Evolutionary conservation across 192 early-diverging fungal genomes (phyloP).

Genomic region (Coemansia sp.): DNA sequence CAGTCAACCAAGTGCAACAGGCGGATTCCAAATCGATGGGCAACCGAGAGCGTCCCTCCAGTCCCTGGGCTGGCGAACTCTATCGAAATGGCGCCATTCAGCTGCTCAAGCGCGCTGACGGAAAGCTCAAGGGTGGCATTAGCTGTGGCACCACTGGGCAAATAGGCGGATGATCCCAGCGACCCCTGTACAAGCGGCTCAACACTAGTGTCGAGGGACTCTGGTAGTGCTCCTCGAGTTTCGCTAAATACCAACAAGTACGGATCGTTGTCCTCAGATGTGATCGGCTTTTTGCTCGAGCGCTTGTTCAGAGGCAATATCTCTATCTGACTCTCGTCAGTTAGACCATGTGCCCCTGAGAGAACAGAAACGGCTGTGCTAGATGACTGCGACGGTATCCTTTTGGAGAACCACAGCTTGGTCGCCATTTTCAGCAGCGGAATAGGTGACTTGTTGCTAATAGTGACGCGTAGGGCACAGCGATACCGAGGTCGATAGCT

Average conservation of each 20-base stretch:
- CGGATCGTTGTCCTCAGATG: background rate
- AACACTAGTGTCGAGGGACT: background rate
- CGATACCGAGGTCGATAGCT: background rate
- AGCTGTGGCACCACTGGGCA: constrained; percentile 17
- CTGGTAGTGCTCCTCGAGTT: background rate
- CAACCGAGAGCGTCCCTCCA: constrained; percentile 25
- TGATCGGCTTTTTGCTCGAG: background rate
- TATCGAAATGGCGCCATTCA: constrained; percentile 36
- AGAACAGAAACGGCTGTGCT: background rate
- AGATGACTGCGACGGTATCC: background rate
- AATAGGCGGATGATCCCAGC: background rate
- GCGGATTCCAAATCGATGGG: constrained; percentile 42
- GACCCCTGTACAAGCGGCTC: constrained; percentile 12
- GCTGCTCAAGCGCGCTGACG: constrained; percentile 11
- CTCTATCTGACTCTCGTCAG: background rate
- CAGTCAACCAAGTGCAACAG: constrained; percentile 31
- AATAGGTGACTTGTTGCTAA: constrained; percentile 40
- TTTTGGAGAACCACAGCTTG: constrained; percentile 21
- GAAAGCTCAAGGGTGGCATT: constrained; percentile 9
- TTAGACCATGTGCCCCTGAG: background rate
- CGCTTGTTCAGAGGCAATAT: background rate
- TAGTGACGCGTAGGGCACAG: constrained; percentile 12
- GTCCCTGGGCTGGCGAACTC: constrained; percentile 49
- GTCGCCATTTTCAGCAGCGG: constrained; percentile 23
- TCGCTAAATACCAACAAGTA: background rate